Evolutionary conservation across 2,329 filamentous ascomycete genomes (phyloP), one percentile per base, ranked within the genome.

Genomic region (Fonsecaea pugnacius): DNA sequence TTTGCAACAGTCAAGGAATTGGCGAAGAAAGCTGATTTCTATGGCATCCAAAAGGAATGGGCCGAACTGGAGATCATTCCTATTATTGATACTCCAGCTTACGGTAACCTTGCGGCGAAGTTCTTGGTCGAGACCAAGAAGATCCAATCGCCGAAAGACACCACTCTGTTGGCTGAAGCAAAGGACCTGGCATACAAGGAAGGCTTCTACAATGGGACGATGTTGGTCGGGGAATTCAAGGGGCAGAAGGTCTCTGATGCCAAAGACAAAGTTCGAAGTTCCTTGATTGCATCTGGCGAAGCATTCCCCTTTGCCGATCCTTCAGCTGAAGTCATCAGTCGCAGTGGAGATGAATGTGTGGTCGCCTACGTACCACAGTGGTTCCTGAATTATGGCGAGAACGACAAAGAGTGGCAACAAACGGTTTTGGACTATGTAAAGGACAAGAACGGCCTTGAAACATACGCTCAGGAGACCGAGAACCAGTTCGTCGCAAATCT

Each of bases 141-240:
- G 84, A 99, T 99, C 75, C 89, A 91, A 69, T 98, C 94, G 12
- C 94, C 95, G 67, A 99, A 99, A 79, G 95, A 99, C 75, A 86
- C 89, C 38, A 95, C 91, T 75, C 90, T 93, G 78, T 87, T 99
- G 53, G 90, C 91, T 52, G 90, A 97, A 77, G 95, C 95, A 52
- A 99, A 99, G 80, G 94, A 98, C 71, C 82, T 96, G 70, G 93
- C 95, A 0, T 99, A 99, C 84, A 96, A 95, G 79, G 93, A 97
- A 75, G 95, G 93, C 16, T 98, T 91, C 82, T 99, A 99, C 82
- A 92, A 96, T 80, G 95, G 95, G 70, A 89, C 85, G 63, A 91
- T 99, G 88, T 82, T 92, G 68, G 85, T 91, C 66, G 95, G 95
- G 63, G 91, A 96, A 33, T 96, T 91, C 79, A 90, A 89, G 76